Conservation (phyloP, 192 early-diverging fungal genomes). For the Backusella tarrabulga region DNA sequence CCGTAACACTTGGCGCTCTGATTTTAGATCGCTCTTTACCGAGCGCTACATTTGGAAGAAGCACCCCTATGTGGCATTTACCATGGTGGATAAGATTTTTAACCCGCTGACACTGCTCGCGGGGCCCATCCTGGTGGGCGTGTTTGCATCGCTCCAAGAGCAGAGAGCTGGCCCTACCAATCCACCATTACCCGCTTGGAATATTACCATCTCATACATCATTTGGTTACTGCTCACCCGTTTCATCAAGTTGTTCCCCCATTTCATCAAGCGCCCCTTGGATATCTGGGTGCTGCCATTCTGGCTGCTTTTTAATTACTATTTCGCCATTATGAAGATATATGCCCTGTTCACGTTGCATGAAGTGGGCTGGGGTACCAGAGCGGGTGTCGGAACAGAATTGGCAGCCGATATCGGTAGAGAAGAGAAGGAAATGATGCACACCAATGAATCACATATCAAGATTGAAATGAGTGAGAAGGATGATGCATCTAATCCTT, state of each 20-base stretch:
- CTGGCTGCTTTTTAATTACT: constrained; percentile 68
- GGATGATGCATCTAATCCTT: not conserved
- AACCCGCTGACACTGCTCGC: constrained; percentile 67
- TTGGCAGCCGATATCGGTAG: constrained; percentile 27
- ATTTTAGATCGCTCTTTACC: constrained; percentile 59
- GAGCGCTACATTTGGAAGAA: constrained; percentile 62
- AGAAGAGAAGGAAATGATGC: not conserved
- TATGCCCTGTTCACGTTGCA: constrained; percentile 71
- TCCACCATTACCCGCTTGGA: constrained; percentile 52
- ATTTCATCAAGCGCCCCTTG: constrained; percentile 60
- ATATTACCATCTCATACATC: constrained; percentile 58
- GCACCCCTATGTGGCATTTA: constrained; percentile 69
- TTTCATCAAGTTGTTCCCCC: constrained; percentile 63
- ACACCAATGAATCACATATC: not conserved
- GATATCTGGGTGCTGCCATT: constrained; percentile 61
- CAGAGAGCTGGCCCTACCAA: constrained; percentile 20
- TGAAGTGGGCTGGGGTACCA: constrained; percentile 67
- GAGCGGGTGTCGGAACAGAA: constrained; percentile 43
- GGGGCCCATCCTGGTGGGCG: constrained; percentile 60
- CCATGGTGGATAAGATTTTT: constrained; percentile 73
- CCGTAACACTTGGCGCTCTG: constrained; percentile 70
- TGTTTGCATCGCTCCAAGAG: constrained; percentile 45
- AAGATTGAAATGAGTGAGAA: not conserved
- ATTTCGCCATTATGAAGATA: constrained; percentile 66
- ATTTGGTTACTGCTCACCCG: constrained; percentile 63